Evolutionary conservation across 805 yeast species (phyloP).

Genomic region (Spathaspora hagerdaliae): DNA sequence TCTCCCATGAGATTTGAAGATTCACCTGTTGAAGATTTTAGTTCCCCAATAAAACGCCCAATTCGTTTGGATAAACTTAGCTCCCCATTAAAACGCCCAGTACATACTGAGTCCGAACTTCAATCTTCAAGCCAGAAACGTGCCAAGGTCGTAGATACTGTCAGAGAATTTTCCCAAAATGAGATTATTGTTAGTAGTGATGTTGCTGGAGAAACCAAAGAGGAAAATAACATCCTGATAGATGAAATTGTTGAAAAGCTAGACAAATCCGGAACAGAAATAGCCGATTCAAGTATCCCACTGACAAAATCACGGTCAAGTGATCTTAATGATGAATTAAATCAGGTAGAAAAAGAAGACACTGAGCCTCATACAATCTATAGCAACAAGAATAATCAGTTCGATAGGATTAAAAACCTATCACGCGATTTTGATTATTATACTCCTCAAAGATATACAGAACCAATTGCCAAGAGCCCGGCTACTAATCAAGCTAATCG

Average conservation of each 20-base stretch:
- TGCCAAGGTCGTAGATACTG: conserved; percentile 14
- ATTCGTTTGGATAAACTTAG: neutral
- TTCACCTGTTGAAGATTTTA: neutral
- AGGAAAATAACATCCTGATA: conserved; percentile 9
- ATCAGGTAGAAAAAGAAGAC: neutral
- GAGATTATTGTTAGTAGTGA: neutral
- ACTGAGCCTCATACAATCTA: neutral
- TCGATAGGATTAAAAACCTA: conserved; percentile 12
- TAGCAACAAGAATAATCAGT: conserved; percentile 10
- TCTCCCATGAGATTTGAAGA: conserved; percentile 3
- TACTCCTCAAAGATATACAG: conserved; percentile 29
- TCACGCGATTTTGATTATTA: conserved; percentile 13
- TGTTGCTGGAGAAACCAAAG: conserved; percentile 13
- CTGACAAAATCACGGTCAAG: neutral
- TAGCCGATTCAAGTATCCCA: neutral
- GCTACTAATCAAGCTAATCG: conserved; percentile 20
- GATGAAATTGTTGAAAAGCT: conserved; percentile 12
- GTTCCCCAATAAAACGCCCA: conserved; percentile 6
- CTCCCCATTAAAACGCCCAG: conserved; percentile 4
- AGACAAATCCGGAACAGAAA: neutral
- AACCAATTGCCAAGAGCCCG: conserved; percentile 27
- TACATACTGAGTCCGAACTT: neutral
- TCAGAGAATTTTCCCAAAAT: neutral
- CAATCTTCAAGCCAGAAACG: conserved; percentile 11
- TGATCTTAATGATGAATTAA: neutral